Base-by-base conservation (phyloP, 805 yeast genomes). In the Nakazawaea wyomingensis region DNA sequence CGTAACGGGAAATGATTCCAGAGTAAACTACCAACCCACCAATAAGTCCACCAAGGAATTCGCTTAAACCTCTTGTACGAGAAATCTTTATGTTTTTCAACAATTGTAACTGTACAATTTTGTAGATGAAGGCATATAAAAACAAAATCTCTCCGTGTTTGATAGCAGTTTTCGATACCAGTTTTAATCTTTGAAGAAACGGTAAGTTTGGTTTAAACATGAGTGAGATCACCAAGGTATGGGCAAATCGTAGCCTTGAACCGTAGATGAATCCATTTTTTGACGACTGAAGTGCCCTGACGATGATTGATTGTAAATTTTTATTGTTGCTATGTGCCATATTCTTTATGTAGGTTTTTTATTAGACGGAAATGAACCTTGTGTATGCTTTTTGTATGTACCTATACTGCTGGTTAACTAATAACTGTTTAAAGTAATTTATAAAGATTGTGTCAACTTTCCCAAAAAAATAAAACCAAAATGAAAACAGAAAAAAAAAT, bases 231-330 rank as follows among this genome's bases (percentile, higher is more conserved):
- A 39, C 47, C 21, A 44, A 14, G 8, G 43, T 29, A 29, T 44
- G 47, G 3, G 47, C 47, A 20, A 44, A 44, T 27, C 47, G 18
- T 6, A 44, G 14, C 18, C 47, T 13, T 6, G 47, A 34, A 13
- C 47, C 47, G 22, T 44, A 44, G 2, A 44, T 44, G 24, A 44
- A 39, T 13, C 47, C 47, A 30, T 44, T 44, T 26, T 44, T 44
- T 1, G 37, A 28, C 3, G 43, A 30, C 22, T 44, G 47, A 4
- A 44, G 19, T 8, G 32, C 34, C 8, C 28, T 28, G 9, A 21
- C 10, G 3, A 30, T 27, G 18, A 28, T 19, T 27, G 21, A 9
- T 2, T 34, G 37, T 20, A 21, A 10, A 34, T 9, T 14, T 34
- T 34, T 24, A 11, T 24, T 24, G 27, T 8, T 24, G 27, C 26